These are phyloP conservation scores for Aspergillus nanangensis DNA, from an alignment of 495 filamentous ascomycete genomes.

Conservation along the genomic window DNA sequence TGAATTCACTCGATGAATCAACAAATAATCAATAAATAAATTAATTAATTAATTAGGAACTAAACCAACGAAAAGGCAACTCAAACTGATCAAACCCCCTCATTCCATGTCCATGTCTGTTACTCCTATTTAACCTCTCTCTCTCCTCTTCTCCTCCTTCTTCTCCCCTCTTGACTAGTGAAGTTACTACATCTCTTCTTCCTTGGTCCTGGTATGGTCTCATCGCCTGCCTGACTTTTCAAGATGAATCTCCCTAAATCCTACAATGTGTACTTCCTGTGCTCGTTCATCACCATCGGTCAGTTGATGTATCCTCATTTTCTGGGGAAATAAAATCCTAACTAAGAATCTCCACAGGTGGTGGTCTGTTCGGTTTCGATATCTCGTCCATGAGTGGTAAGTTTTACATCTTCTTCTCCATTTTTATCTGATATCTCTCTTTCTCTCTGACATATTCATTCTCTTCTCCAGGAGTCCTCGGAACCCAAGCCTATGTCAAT, in stretches of 20 bases:
- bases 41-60: too few relatives aligned
- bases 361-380: slow-evolving; percentile 18
- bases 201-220: background rate
- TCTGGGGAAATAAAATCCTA: background rate
- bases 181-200: too few relatives aligned
- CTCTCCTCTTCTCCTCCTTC: too few relatives aligned
- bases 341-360: slow-evolving; percentile 4
- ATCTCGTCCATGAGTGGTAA: slow-evolving; percentile 21
- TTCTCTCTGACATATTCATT: background rate
- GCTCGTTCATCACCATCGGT: slow-evolving; percentile 5
- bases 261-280: slow-evolving; percentile 7
- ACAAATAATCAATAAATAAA: too few relatives aligned
- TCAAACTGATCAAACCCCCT: too few relatives aligned
- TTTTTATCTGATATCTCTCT: background rate
- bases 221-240: background rate
- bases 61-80: too few relatives aligned
- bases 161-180: too few relatives aligned
- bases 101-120: too few relatives aligned
- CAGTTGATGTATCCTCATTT: background rate
- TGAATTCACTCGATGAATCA: too few relatives aligned
- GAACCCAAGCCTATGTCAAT: slow-evolving; percentile 14
- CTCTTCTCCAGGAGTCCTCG: slow-evolving; percentile 12
- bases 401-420: background rate
- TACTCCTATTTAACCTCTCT: too few relatives aligned
- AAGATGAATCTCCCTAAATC: slow-evolving; percentile 1